Percentiles rank a stretch among this genome's conserved stretches.
Evolutionary conservation across 2,329 filamentous ascomycete genomes (phyloP).

Genomic region (Trichoderma koningiopsis): DNA sequence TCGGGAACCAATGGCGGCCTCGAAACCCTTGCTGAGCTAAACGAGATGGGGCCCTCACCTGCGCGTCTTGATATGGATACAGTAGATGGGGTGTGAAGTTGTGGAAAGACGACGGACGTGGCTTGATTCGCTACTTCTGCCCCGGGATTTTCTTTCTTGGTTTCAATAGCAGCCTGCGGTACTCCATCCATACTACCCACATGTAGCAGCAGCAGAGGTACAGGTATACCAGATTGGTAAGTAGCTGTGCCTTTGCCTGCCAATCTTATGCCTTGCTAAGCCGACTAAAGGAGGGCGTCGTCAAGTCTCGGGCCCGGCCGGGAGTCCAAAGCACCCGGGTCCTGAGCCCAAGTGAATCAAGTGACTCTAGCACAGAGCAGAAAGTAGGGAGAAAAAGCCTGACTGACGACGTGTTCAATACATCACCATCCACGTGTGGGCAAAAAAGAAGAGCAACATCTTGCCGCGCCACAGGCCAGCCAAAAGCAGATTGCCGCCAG

Average conservation of each 20-base stretch:
- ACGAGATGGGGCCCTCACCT: conserved; percentile 15
- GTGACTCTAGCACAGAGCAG: conserved; percentile 30
- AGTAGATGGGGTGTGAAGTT: conserved; percentile 11
- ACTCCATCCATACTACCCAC: not conserved
- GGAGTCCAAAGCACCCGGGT: conserved; percentile 37
- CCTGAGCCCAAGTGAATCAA: conserved; percentile 35
- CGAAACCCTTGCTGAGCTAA: conserved; percentile 38
- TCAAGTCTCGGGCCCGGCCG: conserved; percentile 28
- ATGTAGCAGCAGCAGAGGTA: not conserved
- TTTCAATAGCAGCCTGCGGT: not conserved
- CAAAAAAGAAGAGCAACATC: no score
- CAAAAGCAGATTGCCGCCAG: conserved; percentile 6
- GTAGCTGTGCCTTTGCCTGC: not conserved
- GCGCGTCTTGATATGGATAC: not conserved
- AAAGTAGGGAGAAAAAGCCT: not conserved
- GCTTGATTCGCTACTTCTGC: conserved; percentile 4
- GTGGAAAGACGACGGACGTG: not conserved
- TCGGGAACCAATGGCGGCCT: conserved; percentile 39
- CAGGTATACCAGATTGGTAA: not conserved
- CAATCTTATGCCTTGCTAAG: conserved; percentile 6
- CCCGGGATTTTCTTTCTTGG: not conserved
- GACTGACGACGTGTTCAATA: not conserved
- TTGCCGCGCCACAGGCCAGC: not conserved
- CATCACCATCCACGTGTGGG: not conserved
- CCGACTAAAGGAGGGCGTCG: conserved; percentile 34